Evolutionary conservation across 345 rosid genomes (phyloP).

Genomic region (Heritiera littoralis): DNA sequence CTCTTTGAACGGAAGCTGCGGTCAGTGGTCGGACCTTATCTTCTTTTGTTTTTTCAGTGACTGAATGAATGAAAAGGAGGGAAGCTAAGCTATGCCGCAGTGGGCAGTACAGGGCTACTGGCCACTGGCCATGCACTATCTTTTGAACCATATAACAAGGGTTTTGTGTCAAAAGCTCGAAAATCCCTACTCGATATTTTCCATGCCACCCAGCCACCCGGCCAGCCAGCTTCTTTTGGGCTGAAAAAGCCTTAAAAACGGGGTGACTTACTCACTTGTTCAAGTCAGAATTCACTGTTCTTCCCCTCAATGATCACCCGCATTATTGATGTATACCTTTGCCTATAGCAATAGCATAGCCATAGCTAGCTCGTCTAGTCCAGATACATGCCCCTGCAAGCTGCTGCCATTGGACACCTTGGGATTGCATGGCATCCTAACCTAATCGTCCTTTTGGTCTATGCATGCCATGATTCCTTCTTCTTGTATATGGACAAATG

Average conservation of each 20-base stretch:
- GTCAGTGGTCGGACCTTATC: slow-evolving; percentile 9
- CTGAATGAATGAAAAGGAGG: slow-evolving; percentile 3
- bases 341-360: not conserved
- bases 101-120: not conserved
- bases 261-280: not conserved
- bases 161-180: not conserved
- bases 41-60: not conserved
- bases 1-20: not conserved
- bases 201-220: not conserved
- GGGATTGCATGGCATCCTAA: not conserved
- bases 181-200: not conserved
- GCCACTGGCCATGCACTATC: not conserved
- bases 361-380: not conserved
- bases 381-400: not conserved
- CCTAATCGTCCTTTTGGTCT: slow-evolving; percentile 2
- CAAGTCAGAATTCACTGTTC: not conserved
- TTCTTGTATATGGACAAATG: not conserved
- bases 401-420: not conserved
- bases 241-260: slow-evolving; percentile 1
- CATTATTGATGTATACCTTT: not conserved
- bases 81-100: not conserved
- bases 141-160: slow-evolving; percentile 1
- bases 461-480: not conserved
- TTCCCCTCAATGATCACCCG: not conserved
- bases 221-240: not conserved